These are phyloP conservation scores for Amylostereum areolatum DNA, from an alignment of 1,284 basidiomycete genomes.

Conservation along the genomic window DNA sequence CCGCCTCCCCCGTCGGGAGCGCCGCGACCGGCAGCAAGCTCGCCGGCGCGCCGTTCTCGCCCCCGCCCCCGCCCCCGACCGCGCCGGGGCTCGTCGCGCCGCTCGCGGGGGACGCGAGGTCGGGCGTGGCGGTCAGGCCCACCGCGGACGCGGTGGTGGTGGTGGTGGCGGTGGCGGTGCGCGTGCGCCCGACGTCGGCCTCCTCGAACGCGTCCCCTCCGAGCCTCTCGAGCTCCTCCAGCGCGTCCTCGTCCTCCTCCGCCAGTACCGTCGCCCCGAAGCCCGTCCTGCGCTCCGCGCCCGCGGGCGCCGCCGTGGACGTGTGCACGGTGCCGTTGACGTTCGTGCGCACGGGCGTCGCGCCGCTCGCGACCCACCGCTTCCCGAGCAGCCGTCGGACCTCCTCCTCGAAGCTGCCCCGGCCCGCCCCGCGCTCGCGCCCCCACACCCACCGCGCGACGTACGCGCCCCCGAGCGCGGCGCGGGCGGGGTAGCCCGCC, in stretches of 20 bases:
- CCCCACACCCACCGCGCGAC: constrained; percentile 79
- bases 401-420: constrained; percentile 72
- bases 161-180: constrained; percentile 47
- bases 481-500: constrained; percentile 57
- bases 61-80: constrained; percentile 24
- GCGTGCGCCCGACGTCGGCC: constrained; percentile 22
- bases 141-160: constrained; percentile 26
- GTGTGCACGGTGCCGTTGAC: constrained; percentile 34
- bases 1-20: constrained; percentile 60
- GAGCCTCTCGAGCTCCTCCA: constrained; percentile 44
- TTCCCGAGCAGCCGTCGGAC: constrained; percentile 61
- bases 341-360: constrained; percentile 49
- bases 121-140: constrained; percentile 27
- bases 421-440: constrained; percentile 45
- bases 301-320: constrained; percentile 30
- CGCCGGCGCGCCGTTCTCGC: constrained; percentile 14
- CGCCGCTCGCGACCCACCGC: constrained; percentile 61
- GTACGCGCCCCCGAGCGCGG: constrained; percentile 66
- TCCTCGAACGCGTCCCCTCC: constrained; percentile 30
- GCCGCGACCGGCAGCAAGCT: constrained; percentile 59
- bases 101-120: constrained; percentile 10
- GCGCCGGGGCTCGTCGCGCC: constrained; percentile 16
- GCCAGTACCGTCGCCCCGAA: constrained; percentile 57
- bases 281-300: constrained; percentile 42
- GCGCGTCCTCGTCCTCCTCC: constrained; percentile 73